phyloP scores from a whole-genome alignment of 768 basidiomycete genomes.

The Coprinopsis cinerea region DNA sequence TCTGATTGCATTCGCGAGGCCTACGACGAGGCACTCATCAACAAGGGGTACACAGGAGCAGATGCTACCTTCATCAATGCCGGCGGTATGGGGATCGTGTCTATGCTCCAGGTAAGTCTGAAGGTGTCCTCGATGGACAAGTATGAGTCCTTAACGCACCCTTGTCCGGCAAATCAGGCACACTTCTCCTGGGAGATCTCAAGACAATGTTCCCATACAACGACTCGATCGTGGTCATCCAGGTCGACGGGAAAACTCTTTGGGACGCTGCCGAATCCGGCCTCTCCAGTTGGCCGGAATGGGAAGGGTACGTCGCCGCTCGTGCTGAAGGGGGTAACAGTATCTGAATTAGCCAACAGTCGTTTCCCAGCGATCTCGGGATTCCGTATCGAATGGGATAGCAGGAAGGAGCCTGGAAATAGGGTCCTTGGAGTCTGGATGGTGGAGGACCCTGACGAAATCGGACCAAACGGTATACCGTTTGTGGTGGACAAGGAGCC shows the following conservation, averaged over 20 bases:
- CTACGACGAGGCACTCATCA: slow-evolving; percentile 1
- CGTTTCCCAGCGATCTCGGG: slow-evolving; percentile 1
- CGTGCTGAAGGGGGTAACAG: neutral
- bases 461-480: slow-evolving; percentile 10
- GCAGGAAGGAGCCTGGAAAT: slow-evolving; percentile 47
- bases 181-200: slow-evolving; percentile 1
- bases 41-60: neutral
- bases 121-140: neutral
- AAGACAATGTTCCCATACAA: neutral
- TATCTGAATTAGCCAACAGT: neutral
- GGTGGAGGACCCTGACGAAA: slow-evolving; percentile 17
- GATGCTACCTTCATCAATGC: neutral
- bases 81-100: neutral
- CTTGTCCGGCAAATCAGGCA: neutral
- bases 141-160: no score
- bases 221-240: neutral
- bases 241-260: neutral
- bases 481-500: neutral
- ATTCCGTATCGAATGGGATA: slow-evolving; percentile 4
- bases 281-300: slow-evolving; percentile 75
- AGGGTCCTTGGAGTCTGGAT: slow-evolving; percentile 1
- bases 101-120: neutral
- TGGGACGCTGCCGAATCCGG: slow-evolving; percentile 71
- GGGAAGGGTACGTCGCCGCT: slow-evolving; percentile 61
- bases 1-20: neutral